phyloP scores from a whole-genome alignment of 805 yeast species.

The Ogataea neopini region DNA sequence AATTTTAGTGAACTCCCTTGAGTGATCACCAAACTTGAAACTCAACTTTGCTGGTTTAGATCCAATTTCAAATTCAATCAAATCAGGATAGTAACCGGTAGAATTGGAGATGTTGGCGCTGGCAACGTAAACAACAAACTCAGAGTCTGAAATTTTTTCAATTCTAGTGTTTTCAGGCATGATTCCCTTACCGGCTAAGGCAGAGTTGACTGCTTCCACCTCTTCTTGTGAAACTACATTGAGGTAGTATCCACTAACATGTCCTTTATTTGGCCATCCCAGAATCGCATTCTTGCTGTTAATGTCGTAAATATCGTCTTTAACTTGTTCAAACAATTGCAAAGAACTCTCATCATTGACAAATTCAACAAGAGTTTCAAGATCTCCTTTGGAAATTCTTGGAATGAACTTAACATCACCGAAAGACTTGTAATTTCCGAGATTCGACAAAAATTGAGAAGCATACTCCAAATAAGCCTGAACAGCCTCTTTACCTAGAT shows the following conservation, averaged over 20 bases:
- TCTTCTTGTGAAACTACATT: slow-evolving; percentile 57
- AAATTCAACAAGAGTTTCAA: slow-evolving; percentile 48
- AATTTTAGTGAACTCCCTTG: slow-evolving; percentile 60
- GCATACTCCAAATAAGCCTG: slow-evolving; percentile 65
- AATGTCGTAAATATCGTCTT: slow-evolving; percentile 50
- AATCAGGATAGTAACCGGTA: slow-evolving; percentile 59
- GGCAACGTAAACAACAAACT: slow-evolving; percentile 67
- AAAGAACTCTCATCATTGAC: slow-evolving; percentile 38
- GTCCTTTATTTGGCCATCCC: slow-evolving; percentile 81
- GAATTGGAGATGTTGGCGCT: slow-evolving; percentile 53
- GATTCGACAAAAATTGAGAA: slow-evolving; percentile 70
- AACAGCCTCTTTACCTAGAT: slow-evolving; percentile 39
- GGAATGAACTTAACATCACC: slow-evolving; percentile 91
- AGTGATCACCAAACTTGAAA: slow-evolving; percentile 79
- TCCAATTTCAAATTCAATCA: slow-evolving; percentile 39
- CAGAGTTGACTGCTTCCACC: slow-evolving; percentile 64
- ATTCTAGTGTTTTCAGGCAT: slow-evolving; percentile 83
- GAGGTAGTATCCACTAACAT: slow-evolving; percentile 71
- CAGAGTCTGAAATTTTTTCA: slow-evolving; percentile 48
- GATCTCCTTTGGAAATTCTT: slow-evolving; percentile 46
- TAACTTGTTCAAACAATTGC: slow-evolving; percentile 44
- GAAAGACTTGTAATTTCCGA: slow-evolving; percentile 82
- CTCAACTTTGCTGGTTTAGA: slow-evolving; percentile 43
- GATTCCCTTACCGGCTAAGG: slow-evolving; percentile 60
- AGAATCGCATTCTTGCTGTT: slow-evolving; percentile 53